Evolutionary conservation across 192 early-diverging fungal genomes (phyloP), one percentile per base, ranked within the genome.

Genomic region (Coemansia sp.): DNA sequence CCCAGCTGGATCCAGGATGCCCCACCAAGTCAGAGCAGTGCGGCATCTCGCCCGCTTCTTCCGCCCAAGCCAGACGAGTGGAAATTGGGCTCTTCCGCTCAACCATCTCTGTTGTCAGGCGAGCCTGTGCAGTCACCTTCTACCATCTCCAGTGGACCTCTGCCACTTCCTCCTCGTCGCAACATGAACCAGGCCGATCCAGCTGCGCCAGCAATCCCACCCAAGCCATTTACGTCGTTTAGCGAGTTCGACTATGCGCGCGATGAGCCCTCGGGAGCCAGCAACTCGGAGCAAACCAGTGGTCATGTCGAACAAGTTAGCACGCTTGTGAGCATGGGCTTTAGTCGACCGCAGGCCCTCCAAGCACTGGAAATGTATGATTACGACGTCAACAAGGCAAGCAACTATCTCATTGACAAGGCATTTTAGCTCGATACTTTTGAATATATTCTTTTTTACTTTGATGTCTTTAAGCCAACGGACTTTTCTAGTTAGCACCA

Each of bases 391-490:
- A 86, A 90, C 65, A 87, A 88, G 76, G 93, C 93, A 0, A 88
- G 90, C 65, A 93, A 94, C 73, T 90, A 90, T 70, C 78, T 94
- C 31, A 77, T 94, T 51, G 91, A 93, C 76, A 84, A 86, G 65
- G 66, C 71, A 9, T 34, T 63, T 38, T 73, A 66, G 27, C n/a
- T 22, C 0, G 13, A 46, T 52, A 51, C 31, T 51, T 67, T 38
- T 38, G 36, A 9, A 38, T 38, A 38, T 7, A 38, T 9, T 38
- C 36, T 38, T 38, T 34, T 63, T 38, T 73, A 66, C 51, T 8
- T 66, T 66, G 20, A 66, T 27, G n/a, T 44, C 20, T 27, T 22
- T 5, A 13, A 15, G 9, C 8, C 29, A 38, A 7, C 36, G 7
- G 1, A 38, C 36, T 38, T 38, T 38, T 0, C 29, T 29, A 24